Evolutionary conservation across 2,329 filamentous ascomycete species (phyloP).

Genomic region (Talaromyces marneffei): DNA sequence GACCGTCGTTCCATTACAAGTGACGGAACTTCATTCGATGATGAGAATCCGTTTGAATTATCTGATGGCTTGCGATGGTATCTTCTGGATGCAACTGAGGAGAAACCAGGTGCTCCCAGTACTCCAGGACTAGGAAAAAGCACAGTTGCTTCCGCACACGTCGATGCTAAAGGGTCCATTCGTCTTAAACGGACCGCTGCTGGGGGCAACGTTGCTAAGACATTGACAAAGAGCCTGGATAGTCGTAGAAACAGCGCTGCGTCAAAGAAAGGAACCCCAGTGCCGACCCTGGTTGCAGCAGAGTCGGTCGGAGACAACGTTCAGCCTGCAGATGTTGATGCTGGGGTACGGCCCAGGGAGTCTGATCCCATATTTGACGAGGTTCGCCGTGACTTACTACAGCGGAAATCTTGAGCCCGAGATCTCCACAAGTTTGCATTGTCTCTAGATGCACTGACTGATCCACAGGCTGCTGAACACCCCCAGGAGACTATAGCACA

Average conservation of each 20-base stretch:
- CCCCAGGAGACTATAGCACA: background rate
- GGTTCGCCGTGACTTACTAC: conserved; percentile 44
- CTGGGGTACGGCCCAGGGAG: conserved; percentile 31
- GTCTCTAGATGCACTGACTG: conserved; percentile 8
- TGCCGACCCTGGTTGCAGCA: conserved; percentile 26
- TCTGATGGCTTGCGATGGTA: conserved; percentile 96
- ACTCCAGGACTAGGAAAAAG: conserved; percentile 88
- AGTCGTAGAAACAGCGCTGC: conserved; percentile 82
- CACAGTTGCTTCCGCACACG: conserved; percentile 79
- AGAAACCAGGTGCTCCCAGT: conserved; percentile 85
- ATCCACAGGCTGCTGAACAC: conserved; percentile 10
- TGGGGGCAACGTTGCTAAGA: conserved; percentile 69
- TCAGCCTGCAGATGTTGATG: conserved; percentile 32
- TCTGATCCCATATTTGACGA: conserved; percentile 40
- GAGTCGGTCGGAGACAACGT: conserved; percentile 34
- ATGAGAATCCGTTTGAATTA: conserved; percentile 95
- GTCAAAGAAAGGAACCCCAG: conserved; percentile 63
- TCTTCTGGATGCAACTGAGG: conserved; percentile 85
- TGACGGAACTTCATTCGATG: conserved; percentile 59
- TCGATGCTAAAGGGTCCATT: conserved; percentile 72
- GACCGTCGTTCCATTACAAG: conserved; percentile 49
- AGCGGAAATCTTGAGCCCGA: conserved; percentile 34
- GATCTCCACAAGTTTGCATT: conserved; percentile 5
- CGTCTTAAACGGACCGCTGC: conserved; percentile 48
- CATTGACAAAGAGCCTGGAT: conserved; percentile 79